Base-by-base conservation (phyloP, 2,329 filamentous ascomycete species). In the Bipolaris zeicola region DNA sequence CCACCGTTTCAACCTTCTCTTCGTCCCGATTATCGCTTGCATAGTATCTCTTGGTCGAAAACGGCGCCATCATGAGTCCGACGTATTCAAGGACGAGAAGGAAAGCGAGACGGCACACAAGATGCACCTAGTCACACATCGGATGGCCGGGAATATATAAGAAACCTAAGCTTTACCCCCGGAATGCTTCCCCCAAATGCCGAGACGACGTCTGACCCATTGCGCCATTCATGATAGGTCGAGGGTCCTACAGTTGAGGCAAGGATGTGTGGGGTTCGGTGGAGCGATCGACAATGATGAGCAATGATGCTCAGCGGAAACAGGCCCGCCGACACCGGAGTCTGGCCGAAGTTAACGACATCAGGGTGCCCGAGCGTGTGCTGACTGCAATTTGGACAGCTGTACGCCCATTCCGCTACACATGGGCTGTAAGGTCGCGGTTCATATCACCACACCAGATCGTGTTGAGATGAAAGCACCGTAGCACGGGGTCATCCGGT, bases 271-370 rank as follows among this genome's bases (percentile, higher is more conserved):
- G 55, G 51, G 46, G 55, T 49, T 44, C 6, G 18, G 43, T 50
- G 37, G 33, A 31, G 41, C 43, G 52, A 55, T 55, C 52, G 52
- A 55, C 52, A 51, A 20, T 39, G 47, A 41, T 48, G 47, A 31
- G 31, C 49, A 33, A 36, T 31, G 13, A 14, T 50, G 34, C 20
- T 20, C 28, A 26, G 24, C 38, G 45, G 52, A 44, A 43, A 6
- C 11, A 20, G 33, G 16, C 38, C 52, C 45, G 45, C 45, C 4
- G 7, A 14, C 45, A 42, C 45, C 45, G 52, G 26, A 44, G 22
- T 43, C 13, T 42, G 38, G 38, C 52, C 52, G 52, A 24, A 26
- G 13, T 26, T 20, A 31, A 13, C 31, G n/a, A 34, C n/a, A 11
- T 26, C n/a, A 31, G 41, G 28, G 13, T 44, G 41, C 41, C 41